Conservation (phyloP, 768 basidiomycete species). For the Suillus alpinus region DNA sequence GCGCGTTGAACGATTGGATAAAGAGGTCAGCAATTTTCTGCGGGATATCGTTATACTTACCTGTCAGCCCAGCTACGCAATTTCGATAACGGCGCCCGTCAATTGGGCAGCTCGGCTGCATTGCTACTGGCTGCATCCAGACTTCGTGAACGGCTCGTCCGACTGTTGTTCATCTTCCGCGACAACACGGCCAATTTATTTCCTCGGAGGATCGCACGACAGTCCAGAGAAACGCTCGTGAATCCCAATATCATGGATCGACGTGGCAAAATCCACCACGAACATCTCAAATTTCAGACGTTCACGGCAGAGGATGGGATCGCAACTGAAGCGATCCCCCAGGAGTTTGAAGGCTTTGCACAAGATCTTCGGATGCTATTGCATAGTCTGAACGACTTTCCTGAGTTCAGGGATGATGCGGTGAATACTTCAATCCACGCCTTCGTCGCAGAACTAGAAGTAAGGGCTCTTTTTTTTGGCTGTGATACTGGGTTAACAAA, state of each 20-base stretch:
- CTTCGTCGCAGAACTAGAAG: slow-evolving; percentile 41
- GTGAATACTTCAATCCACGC: slow-evolving; percentile 38
- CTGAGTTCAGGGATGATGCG: slow-evolving; percentile 42
- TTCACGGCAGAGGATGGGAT: slow-evolving; percentile 31
- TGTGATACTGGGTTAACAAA: neutral
- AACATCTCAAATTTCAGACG: slow-evolving; percentile 26
- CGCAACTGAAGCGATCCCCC: slow-evolving; percentile 40
- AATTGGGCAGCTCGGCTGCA: slow-evolving; percentile 43
- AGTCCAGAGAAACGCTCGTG: slow-evolving; percentile 27
- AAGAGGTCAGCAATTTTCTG: slow-evolving; percentile 27
- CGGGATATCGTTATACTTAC: neutral
- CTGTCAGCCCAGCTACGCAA: slow-evolving; percentile 34
- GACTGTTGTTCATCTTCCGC: slow-evolving; percentile 41
- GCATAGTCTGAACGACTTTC: slow-evolving; percentile 43
- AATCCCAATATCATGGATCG: slow-evolving; percentile 20
- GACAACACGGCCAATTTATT: slow-evolving; percentile 47
- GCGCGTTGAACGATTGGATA: slow-evolving; percentile 37
- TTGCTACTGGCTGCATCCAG: slow-evolving; percentile 42
- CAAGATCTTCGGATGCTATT: slow-evolving; percentile 39
- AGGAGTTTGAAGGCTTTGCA: slow-evolving; percentile 38
- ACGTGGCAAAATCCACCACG: slow-evolving; percentile 11
- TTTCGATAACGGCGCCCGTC: slow-evolving; percentile 43
- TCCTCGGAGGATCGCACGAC: slow-evolving; percentile 35
- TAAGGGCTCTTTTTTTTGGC: slow-evolving; percentile 8
- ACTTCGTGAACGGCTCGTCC: slow-evolving; percentile 39